A percentile compares a stretch with the other conserved stretches of the same genome.
These are phyloP conservation scores for Casuarina equisetifolia DNA, from an alignment of 306 rosid species.

Conservation along the genomic window DNA sequence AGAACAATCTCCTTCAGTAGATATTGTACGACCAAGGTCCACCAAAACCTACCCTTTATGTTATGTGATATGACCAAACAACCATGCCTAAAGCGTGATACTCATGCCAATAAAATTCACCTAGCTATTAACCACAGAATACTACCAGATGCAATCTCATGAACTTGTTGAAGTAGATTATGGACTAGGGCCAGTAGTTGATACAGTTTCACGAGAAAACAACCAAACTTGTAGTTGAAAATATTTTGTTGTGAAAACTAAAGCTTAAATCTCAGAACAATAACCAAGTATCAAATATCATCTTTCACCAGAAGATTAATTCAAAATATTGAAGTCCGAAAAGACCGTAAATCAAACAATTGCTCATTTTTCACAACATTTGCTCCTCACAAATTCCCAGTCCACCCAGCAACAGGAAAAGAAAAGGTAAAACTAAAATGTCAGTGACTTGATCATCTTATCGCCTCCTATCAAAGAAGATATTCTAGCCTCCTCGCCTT, in stretches of 20 bases:
- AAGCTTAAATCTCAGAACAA: neutral
- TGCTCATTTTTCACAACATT: constrained; percentile 1
- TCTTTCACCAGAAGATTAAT: neutral
- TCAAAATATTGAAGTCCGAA: no score
- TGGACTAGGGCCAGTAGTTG: neutral
- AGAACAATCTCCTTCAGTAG: neutral
- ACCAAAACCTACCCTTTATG: neutral
- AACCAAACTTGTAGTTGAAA: neutral
- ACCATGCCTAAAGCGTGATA: neutral
- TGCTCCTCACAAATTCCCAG: neutral
- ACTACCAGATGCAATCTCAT: neutral
- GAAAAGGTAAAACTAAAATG: neutral
- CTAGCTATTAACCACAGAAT: neutral
- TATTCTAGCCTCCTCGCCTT: neutral
- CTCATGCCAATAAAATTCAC: no score
- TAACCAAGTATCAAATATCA: neutral
- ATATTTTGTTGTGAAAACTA: neutral
- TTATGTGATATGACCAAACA: neutral
- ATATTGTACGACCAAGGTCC: no score
- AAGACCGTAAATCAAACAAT: neutral
- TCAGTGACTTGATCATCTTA: neutral
- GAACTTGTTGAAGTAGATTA: neutral
- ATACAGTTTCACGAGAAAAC: neutral
- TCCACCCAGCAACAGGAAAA: neutral
- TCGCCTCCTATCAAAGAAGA: neutral